A percentile compares a stretch with the other conserved stretches of the same genome.
These are phyloP conservation scores for Emericellopsis cladophorae DNA, from an alignment of 2,329 filamentous ascomycete species.

Conservation along the genomic window DNA sequence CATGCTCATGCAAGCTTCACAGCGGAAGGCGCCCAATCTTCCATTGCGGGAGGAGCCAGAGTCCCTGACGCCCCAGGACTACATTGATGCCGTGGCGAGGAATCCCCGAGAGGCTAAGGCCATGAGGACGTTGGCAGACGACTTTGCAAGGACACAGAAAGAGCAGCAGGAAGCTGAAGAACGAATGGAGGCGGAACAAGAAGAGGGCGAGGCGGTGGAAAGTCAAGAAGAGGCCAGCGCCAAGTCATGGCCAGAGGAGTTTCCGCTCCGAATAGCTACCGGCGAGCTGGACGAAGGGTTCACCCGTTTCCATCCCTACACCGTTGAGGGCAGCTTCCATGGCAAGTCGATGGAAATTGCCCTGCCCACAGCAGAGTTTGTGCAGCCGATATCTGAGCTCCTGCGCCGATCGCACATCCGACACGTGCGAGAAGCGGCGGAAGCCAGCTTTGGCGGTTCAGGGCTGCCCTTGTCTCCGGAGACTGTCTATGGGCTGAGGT, in stretches of 20 bases:
- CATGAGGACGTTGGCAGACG: slow-evolving; percentile 42
- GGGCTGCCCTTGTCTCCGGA: slow-evolving; percentile 43
- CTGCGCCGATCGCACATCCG: slow-evolving; percentile 56
- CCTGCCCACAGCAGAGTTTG: slow-evolving; percentile 58
- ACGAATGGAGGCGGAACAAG: slow-evolving; percentile 13
- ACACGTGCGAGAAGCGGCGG: slow-evolving; percentile 63
- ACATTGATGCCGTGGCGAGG: slow-evolving; percentile 34
- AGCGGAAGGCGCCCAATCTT: background rate
- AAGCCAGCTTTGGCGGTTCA: slow-evolving; percentile 62
- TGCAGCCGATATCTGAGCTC: slow-evolving; percentile 56
- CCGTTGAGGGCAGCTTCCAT: slow-evolving; percentile 59
- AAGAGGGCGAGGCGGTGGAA: slow-evolving; percentile 11
- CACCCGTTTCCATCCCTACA: slow-evolving; percentile 60
- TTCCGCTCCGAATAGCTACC: slow-evolving; percentile 14
- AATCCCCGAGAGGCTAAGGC: slow-evolving; percentile 42
- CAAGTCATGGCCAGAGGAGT: slow-evolving; percentile 4
- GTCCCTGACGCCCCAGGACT: slow-evolving; percentile 16
- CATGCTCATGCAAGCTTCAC: background rate
- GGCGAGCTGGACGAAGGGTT: slow-evolving; percentile 16
- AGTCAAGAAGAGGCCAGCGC: slow-evolving; percentile 1
- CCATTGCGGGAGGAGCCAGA: background rate
- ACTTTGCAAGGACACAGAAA: slow-evolving; percentile 34
- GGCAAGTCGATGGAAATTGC: slow-evolving; percentile 62
- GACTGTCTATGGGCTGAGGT: slow-evolving; percentile 53
- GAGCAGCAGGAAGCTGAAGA: slow-evolving; percentile 16